These are phyloP conservation scores for Paecilomyces sp. DNA, from an alignment of 2,329 filamentous ascomycete genomes.

Conservation along the genomic window DNA sequence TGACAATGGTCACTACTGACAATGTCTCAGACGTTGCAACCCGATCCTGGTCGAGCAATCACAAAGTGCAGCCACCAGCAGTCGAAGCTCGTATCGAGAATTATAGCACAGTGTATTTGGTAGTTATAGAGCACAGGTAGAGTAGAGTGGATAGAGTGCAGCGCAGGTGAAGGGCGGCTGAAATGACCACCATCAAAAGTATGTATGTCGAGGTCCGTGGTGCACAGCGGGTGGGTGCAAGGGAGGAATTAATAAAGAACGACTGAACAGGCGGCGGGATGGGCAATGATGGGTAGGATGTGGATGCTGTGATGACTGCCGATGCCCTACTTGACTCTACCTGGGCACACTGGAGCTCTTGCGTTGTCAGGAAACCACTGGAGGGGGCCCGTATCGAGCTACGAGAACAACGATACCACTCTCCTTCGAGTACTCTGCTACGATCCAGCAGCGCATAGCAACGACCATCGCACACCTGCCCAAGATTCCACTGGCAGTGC, in stretches of 20 bases:
- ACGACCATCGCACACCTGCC: neutral
- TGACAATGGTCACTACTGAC: neutral
- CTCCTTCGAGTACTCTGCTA: neutral
- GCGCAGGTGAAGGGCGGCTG: neutral
- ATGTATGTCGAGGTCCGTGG: neutral
- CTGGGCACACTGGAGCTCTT: neutral
- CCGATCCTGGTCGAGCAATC: neutral
- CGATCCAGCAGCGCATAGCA: neutral
- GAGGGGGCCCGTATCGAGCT: neutral
- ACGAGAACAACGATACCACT: neutral
- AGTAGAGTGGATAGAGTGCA: neutral
- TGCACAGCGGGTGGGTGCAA: neutral
- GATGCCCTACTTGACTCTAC: neutral
- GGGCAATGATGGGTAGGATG: neutral
- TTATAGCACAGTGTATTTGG: neutral
- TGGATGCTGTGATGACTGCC: neutral
- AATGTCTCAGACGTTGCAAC: neutral
- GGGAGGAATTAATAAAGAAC: neutral
- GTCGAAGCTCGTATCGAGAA: neutral
- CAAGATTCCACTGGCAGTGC: neutral
- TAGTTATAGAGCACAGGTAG: neutral
- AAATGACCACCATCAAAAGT: neutral
- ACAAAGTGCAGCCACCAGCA: neutral
- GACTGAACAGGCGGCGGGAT: neutral
- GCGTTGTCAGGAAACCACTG: neutral